Evolutionary conservation across 108 stramenopile genomes (phyloP), one percentile per base, ranked within the genome.

Genomic region (Mayamaea pseudoterrestris): DNA sequence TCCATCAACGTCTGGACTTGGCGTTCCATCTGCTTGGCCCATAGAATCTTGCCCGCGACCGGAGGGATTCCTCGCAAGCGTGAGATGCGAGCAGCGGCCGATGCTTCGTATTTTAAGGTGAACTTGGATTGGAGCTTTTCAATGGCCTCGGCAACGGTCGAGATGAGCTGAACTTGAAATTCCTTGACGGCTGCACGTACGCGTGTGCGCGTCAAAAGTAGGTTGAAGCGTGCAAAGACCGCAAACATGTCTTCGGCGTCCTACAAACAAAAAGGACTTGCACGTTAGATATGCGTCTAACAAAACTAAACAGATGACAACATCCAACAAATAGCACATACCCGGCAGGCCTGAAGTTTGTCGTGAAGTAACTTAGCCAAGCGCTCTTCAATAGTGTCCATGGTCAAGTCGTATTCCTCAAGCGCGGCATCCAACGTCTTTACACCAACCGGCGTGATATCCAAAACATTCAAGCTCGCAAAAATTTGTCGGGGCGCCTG

Each of bases 201-300:
- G 5, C 93, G 69, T 30, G 91, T 85, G 14, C 97, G 71, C 12
- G 87, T 72, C 57, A 98, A 57, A 47, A 98, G 80, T 12, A 91
- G 91, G 55, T 95, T 95, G 70, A 98, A 98, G 14, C 84, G 60
- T 5, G 79, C 78, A 57, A 98, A 96, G 16, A 93, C 92, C 3
- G 83, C 65, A 66, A 98, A 98, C 94, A 95, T 96, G 62, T 95
- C 95, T 61, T 96, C 97, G 36, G 97, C 95, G 47, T 91, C 89
- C 58, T 83, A 52, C 7, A 32, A 16, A 48, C 30, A 31, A 21
- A 48, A 21, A 3, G 26, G 2, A 44, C 44, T 20, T 44, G 14
- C 30, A 48, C 3, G 13, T 5, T 16, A 17, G n/a, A 3, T 31
- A 31, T n/a, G 14, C 13, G 11, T 32, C 2, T 32, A 3, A 17